Evolutionary conservation across 345 rosid genomes (phyloP).

Genomic region (Iberis pinnata): DNA sequence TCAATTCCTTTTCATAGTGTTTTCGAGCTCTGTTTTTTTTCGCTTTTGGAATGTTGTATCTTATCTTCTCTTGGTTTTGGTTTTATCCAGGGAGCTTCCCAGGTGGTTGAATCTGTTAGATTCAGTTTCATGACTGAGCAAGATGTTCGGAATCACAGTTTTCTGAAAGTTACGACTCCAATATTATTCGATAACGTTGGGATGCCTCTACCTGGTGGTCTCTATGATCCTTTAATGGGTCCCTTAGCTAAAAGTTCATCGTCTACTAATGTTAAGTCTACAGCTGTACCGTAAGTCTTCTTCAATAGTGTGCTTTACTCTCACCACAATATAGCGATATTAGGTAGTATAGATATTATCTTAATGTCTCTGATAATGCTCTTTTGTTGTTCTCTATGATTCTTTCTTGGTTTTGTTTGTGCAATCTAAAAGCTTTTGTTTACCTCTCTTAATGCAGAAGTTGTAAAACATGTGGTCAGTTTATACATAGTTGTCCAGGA

Average conservation of each 20-base stretch:
- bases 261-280: no score
- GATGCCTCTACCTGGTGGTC: conserved; percentile 47
- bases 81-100: conserved; percentile 39
- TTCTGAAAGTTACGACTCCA: conserved; percentile 38
- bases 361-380: no score
- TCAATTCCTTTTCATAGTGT: background rate
- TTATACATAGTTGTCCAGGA: conserved; percentile 59
- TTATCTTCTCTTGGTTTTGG: conserved; percentile 1
- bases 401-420: no score
- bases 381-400: no score
- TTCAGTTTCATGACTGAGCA: conserved; percentile 47
- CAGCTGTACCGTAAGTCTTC: conserved; percentile 39
- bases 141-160: conserved; percentile 50
- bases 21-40: background rate
- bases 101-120: conserved; percentile 37
- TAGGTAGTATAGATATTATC: no score
- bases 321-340: background rate
- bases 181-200: conserved; percentile 36
- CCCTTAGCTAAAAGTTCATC: conserved; percentile 40
- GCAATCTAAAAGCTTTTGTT: background rate
- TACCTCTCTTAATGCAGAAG: conserved; percentile 45
- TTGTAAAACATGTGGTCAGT: conserved; percentile 68
- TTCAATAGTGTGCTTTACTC: background rate
- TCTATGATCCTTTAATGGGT: conserved; percentile 50
- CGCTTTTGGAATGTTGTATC: background rate